A percentile compares a stretch with the other conserved stretches of the same genome.
These are phyloP conservation scores for Arthrobotrys sinensis DNA, from an alignment of 2,329 filamentous ascomycete species.

Conservation along the genomic window DNA sequence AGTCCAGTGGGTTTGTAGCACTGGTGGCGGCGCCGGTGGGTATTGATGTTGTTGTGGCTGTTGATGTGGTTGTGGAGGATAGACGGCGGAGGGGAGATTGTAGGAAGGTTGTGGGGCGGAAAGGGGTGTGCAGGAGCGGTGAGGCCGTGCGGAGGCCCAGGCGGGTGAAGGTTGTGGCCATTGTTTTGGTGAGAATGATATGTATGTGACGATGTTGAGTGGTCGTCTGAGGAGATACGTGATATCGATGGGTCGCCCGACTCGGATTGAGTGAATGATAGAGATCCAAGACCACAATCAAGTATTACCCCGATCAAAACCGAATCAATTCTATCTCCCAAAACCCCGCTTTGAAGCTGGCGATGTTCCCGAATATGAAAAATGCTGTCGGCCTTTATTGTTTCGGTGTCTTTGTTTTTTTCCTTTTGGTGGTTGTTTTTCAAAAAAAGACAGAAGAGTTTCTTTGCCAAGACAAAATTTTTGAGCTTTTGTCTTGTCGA, in stretches of 20 bases:
- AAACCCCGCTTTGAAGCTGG: not conserved
- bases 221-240: not conserved
- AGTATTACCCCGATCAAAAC: not conserved
- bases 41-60: constrained; percentile 14
- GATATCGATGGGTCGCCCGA: constrained; percentile 28
- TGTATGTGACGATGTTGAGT: not conserved
- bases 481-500: constrained; percentile 39
- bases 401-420: not conserved
- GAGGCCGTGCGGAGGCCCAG: constrained; percentile 56
- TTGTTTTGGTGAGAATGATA: not conserved
- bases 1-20: constrained; percentile 73
- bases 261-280: not conserved
- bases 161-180: constrained; percentile 51
- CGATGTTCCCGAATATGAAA: not conserved
- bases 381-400: not conserved
- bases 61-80: constrained; percentile 17
- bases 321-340: too few relatives aligned
- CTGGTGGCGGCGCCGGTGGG: not conserved
- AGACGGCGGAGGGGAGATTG: constrained; percentile 23
- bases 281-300: not conserved
- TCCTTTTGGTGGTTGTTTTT: not conserved
- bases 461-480: constrained; percentile 57
- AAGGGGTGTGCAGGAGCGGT: constrained; percentile 39
- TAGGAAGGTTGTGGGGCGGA: constrained; percentile 19
- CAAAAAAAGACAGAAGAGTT: constrained; percentile 11